Base-by-base conservation (phyloP, 2,329 filamentous ascomycete species). In the Torrubiellomyces zombiae region DNA sequence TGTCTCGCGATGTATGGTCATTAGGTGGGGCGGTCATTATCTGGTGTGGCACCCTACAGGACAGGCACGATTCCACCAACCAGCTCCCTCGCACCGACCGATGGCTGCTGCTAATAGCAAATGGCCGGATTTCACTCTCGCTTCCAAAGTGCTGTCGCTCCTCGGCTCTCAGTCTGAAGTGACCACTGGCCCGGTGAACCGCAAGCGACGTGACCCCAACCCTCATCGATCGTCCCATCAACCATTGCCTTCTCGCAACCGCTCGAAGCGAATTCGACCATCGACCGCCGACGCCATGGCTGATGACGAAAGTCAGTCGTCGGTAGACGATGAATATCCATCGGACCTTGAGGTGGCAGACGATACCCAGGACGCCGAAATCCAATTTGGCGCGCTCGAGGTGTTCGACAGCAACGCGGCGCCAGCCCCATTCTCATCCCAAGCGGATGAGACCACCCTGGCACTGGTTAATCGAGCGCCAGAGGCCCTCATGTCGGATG, bases 381-480 rank as follows among this genome's bases (percentile, higher is more conserved):
- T 34, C 19, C 44, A 50, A 25, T 51, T 51, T 28, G 49, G 48
- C 13, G 27, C 44, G 14, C 41, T 53, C 25, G 45, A 51, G 23
- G 47, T 53, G 39, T 53, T 53, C 26, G 46, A 52, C 30, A 53
- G 48, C 38, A 51, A 48, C 32, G 33, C 42, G 23, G 36, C 40
- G 21, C 36, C 42, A 20, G 34, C 36, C 9, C 40, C 44, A n/a
- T 44, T 42, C 23, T 41, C 45, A 6, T 45, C 47, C 6, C 42
- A 45, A 25, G 20, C 35, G 6, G 28, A 37, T 15, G 25, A 29
- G 13, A n/a, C n/a, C 16, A 32, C 6, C 33, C 33, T 12, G 32
- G 32, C 4, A 17, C 23, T 5, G 20, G 13, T 20, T 31, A 30
- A 16, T 37, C 33, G 15, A n/a, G 45, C 36, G 8, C 42, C 45